A percentile compares a stretch with the other conserved stretches of the same genome.
Evolutionary conservation across 345 rosid species (phyloP).

Genomic region (Citrus medica): DNA sequence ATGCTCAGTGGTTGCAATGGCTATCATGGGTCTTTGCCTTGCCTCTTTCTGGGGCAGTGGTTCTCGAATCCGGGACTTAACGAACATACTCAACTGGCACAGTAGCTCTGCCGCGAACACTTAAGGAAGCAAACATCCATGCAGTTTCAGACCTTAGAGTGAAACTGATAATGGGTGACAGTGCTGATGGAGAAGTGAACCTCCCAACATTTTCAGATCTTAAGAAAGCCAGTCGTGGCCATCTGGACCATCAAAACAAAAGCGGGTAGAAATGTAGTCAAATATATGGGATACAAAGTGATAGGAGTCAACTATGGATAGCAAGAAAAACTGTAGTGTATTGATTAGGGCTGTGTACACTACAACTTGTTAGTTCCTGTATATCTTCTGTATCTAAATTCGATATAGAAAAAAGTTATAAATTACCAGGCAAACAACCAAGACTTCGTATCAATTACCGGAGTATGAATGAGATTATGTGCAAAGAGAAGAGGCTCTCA

Average conservation of each 20-base stretch:
- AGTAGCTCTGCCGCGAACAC: conserved; percentile 36
- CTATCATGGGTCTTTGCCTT: conserved; percentile 91
- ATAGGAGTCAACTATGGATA: neutral
- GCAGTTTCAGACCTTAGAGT: neutral
- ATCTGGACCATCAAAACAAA: neutral
- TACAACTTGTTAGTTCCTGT: neutral
- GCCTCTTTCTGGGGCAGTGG: conserved; percentile 93
- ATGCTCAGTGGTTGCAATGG: conserved; percentile 95
- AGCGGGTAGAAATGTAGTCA: neutral
- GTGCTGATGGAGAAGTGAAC: neutral
- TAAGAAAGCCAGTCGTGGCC: neutral
- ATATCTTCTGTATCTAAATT: neutral
- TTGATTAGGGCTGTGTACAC: neutral
- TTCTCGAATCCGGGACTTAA: conserved; percentile 56
- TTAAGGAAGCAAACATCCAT: neutral
- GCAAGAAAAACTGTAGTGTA: neutral
- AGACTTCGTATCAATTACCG: no score
- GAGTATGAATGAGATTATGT: no score
- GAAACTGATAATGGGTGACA: neutral
- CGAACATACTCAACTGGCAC: conserved; percentile 32
- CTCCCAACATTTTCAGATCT: neutral
- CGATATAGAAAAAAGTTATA: no score
- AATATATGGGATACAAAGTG: neutral
- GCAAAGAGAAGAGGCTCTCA: no score
- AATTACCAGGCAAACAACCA: no score